phyloP scores from a whole-genome alignment of 352 stramenopile species.

The Globisporangium cederbergense region DNA sequence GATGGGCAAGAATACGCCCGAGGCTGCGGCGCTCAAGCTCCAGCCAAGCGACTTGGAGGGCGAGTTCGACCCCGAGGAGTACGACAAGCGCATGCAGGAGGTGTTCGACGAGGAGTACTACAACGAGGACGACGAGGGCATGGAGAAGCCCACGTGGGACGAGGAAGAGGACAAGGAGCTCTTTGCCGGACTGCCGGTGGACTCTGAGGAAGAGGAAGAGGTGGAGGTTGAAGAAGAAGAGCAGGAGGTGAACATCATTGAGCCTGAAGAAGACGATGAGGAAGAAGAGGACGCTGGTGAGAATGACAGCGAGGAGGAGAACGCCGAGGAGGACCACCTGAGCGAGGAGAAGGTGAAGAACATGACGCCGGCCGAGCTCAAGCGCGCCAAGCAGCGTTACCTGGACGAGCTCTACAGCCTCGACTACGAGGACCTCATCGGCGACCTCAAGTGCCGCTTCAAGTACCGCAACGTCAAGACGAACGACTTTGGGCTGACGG shows the following conservation, averaged over 20 bases:
- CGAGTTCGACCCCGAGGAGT: conserved; percentile 96
- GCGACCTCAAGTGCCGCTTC: conserved; percentile 96
- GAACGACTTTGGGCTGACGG: conserved; percentile 96
- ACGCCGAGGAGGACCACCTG: conserved; percentile 44
- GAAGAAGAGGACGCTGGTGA: conserved; percentile 20
- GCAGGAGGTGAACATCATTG: conserved; percentile 23
- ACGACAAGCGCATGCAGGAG: conserved; percentile 95
- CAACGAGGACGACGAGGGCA: conserved; percentile 62
- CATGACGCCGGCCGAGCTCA: conserved; percentile 59
- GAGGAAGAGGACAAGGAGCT: conserved; percentile 84
- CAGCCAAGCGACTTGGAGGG: conserved; percentile 85
- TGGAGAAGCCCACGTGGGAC: conserved; percentile 78
- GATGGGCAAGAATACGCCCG: conserved; percentile 66
- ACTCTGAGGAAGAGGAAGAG: conserved; percentile 61
- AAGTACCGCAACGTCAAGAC: conserved; percentile 95
- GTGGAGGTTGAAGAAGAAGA: conserved; percentile 23
- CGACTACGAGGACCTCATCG: conserved; percentile 99
- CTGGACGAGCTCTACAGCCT: conserved; percentile 97
- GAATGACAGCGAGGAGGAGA: conserved; percentile 44
- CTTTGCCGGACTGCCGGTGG: conserved; percentile 66
- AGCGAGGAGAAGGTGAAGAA: conserved; percentile 41
- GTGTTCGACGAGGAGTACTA: conserved; percentile 99
- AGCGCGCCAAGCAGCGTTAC: conserved; percentile 89
- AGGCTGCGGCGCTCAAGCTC: conserved; percentile 42
- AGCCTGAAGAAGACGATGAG: conserved; percentile 23